Evolutionary conservation across 1,139 yeast species (phyloP).

Genomic region (Meyerozyma guilliermondii): DNA sequence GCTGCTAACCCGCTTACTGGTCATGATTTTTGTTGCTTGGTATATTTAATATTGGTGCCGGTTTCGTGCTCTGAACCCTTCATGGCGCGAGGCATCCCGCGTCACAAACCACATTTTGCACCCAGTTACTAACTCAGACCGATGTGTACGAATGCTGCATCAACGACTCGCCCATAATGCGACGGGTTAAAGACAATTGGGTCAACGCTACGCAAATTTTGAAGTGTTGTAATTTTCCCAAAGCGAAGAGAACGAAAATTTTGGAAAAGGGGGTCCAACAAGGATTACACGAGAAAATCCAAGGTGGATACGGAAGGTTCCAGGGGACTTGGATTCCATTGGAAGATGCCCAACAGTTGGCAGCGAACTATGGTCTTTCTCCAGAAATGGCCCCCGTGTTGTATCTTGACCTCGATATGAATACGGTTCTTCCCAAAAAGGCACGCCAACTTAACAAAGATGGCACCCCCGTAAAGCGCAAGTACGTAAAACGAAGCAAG

Average conservation of each 20-base stretch:
- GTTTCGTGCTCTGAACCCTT: not conserved
- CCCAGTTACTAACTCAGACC: slow-evolving; percentile 1
- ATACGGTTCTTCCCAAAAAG: slow-evolving; percentile 44
- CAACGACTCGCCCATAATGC: slow-evolving; percentile 86
- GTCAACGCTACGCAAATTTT: slow-evolving; percentile 97
- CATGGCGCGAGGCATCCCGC: not conserved
- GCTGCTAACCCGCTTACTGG: too few species aligned
- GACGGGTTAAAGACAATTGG: slow-evolving; percentile 88
- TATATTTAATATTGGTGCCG: not conserved
- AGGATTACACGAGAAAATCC: slow-evolving; percentile 86
- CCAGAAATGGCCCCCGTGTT: slow-evolving; percentile 54
- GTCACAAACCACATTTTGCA: not conserved
- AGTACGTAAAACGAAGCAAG: slow-evolving; percentile 35
- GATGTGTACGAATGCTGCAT: slow-evolving; percentile 85
- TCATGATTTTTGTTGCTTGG: too few species aligned
- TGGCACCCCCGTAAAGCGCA: slow-evolving; percentile 42
- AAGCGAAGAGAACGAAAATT: slow-evolving; percentile 88
- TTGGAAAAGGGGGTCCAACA: slow-evolving; percentile 87
- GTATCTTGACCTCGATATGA: slow-evolving; percentile 44
- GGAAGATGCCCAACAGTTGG: slow-evolving; percentile 46
- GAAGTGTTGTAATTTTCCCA: slow-evolving; percentile 91
- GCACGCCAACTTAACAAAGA: slow-evolving; percentile 39
- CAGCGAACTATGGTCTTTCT: slow-evolving; percentile 48
- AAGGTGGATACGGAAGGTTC: slow-evolving; percentile 95
- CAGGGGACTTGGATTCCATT: slow-evolving; percentile 98